Percentiles rank a stretch among this genome's conserved stretches.
phyloP scores from a whole-genome alignment of 768 basidiomycete species.

The Tricholoma bakamatsutake region DNA sequence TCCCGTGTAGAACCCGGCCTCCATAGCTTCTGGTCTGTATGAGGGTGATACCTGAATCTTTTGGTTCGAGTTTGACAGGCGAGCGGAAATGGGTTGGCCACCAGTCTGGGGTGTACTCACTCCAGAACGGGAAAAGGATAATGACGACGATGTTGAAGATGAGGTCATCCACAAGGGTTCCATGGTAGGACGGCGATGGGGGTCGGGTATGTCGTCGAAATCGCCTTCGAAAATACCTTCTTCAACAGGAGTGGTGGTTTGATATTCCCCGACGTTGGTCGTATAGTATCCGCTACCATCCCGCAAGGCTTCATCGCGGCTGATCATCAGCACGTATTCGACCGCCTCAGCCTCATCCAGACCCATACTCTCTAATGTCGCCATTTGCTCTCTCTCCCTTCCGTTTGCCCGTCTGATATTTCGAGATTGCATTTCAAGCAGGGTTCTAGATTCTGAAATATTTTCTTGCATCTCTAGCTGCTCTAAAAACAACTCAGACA shows the following conservation, averaged over 20 bases:
- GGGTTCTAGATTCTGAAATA: constrained; percentile 51
- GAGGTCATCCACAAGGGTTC: neutral
- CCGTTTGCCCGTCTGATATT: constrained; percentile 31
- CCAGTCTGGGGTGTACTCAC: constrained; percentile 9
- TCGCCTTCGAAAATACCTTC: constrained; percentile 57
- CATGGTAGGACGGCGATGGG: constrained; percentile 14
- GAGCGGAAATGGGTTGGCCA: constrained; percentile 22
- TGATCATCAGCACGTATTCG: constrained; percentile 80
- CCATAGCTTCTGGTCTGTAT: constrained; percentile 45
- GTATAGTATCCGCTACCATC: constrained; percentile 13
- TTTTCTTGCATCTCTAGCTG: constrained; percentile 58
- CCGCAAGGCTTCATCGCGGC: constrained; percentile 60
- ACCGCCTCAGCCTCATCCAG: constrained; percentile 69
- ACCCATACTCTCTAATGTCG: constrained; percentile 56
- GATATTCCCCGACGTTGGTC: constrained; percentile 1
- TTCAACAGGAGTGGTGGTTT: constrained; percentile 20
- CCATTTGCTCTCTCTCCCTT: constrained; percentile 52
- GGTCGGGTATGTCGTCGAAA: constrained; percentile 35
- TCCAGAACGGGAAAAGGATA: constrained; percentile 18
- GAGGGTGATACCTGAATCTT: constrained; percentile 55
- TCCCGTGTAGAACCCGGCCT: constrained; percentile 36
- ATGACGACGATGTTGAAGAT: constrained; percentile 14
- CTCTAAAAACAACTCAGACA: constrained; percentile 31
- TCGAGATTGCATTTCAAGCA: constrained; percentile 47
- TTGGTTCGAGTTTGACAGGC: constrained; percentile 33